Percentiles rank a stretch among this genome's conserved stretches.
Conservation (phyloP, 2,329 filamentous ascomycete genomes). For the Cordyceps cicadae region DNA sequence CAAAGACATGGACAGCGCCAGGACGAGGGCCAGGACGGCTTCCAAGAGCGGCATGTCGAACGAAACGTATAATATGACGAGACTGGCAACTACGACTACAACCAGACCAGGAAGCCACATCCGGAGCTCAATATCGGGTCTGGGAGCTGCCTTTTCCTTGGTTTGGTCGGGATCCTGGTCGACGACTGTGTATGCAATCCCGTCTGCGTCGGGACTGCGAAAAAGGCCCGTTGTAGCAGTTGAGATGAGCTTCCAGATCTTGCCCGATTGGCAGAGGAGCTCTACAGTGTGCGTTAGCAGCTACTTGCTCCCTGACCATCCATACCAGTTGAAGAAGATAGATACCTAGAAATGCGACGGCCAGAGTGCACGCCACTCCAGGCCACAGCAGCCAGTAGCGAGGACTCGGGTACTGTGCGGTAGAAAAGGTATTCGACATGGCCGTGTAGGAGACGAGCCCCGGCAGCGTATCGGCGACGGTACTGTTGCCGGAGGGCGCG, state of each 20-base stretch:
- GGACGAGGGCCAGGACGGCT: background rate
- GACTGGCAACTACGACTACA: background rate
- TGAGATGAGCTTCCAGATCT: background rate
- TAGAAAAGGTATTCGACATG: background rate
- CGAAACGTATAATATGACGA: background rate
- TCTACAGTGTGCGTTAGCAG: background rate
- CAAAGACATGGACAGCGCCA: background rate
- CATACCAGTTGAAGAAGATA: background rate
- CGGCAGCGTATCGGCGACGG: background rate
- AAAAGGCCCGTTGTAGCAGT: background rate
- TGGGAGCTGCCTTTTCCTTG: background rate
- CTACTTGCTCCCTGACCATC: background rate
- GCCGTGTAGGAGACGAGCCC: background rate
- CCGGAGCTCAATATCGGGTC: background rate
- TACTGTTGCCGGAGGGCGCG: background rate
- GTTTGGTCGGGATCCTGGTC: background rate
- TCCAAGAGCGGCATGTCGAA: conserved; percentile 7
- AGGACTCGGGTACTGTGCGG: conserved; percentile 4
- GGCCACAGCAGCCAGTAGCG: conserved; percentile 10
- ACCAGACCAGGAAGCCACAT: conserved; percentile 3
- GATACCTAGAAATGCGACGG: conserved; percentile 6
- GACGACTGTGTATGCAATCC: background rate
- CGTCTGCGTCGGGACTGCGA: background rate
- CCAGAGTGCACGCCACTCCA: conserved; percentile 3
- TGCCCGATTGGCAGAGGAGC: conserved; percentile 3